Evolutionary conservation across 2,329 filamentous ascomycete genomes (phyloP).

Genomic region (Fusarium siculi): DNA sequence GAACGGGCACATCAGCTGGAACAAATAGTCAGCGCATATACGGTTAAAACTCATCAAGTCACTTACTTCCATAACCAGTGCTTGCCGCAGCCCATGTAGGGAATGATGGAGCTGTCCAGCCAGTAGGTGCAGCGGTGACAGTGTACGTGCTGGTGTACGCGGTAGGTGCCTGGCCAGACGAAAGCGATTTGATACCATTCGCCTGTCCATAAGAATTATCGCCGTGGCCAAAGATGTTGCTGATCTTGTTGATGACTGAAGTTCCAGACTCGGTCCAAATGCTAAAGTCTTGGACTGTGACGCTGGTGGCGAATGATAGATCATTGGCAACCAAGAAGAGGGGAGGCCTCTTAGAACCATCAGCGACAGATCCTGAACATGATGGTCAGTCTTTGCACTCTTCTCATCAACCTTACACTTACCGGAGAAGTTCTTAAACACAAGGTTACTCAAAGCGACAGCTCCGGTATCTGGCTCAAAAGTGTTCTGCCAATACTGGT

Average conservation of each 20-base stretch:
- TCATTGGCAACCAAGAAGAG: background rate
- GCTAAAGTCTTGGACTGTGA: background rate
- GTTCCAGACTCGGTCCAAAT: background rate
- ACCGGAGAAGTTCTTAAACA: background rate
- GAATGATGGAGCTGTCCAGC: background rate
- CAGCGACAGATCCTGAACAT: background rate
- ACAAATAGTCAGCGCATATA: background rate
- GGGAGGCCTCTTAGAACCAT: background rate
- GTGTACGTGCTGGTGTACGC: background rate
- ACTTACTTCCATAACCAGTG: background rate
- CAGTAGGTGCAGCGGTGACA: background rate
- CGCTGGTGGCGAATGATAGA: background rate
- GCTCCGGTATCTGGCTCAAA: background rate
- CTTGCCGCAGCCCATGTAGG: background rate
- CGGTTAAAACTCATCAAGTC: rapidly evolving
- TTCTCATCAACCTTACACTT: background rate
- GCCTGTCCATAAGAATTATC: background rate
- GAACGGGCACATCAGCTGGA: background rate
- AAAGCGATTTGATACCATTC: background rate
- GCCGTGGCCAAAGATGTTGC: background rate
- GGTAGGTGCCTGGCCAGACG: background rate
- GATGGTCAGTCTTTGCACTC: rapidly evolving
- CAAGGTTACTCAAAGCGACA: background rate
- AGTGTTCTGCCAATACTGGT: background rate
- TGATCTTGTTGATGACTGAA: background rate